These are phyloP conservation scores for Lecanicillium sp. DNA, from an alignment of 2,329 filamentous ascomycete genomes.

Conservation along the genomic window DNA sequence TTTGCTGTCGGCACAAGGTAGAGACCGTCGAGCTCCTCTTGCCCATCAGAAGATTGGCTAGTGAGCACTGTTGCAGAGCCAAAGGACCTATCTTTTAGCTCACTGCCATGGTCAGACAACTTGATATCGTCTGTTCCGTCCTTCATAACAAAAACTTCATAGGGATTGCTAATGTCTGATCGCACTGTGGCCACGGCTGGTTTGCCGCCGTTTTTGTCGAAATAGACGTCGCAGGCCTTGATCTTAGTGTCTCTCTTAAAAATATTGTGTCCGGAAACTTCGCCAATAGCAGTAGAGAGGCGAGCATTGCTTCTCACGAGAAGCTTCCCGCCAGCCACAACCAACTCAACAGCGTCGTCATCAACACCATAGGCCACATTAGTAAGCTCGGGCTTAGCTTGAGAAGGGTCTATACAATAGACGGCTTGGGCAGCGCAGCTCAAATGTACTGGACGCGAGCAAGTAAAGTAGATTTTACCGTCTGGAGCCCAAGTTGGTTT, in stretches of 20 bases:
- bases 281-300: conserved; percentile 5
- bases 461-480: conserved; percentile 12
- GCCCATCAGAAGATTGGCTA: conserved; percentile 19
- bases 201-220: not conserved
- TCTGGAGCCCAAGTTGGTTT: conserved; percentile 12
- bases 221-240: conserved; percentile 11
- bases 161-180: conserved; percentile 18
- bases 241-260: conserved; percentile 9
- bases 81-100: conserved; percentile 13
- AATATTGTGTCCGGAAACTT: conserved; percentile 7
- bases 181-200: conserved; percentile 11
- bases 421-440: conserved; percentile 9
- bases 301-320: conserved; percentile 8
- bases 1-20: conserved; percentile 15
- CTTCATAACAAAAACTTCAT: conserved; percentile 21
- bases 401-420: conserved; percentile 7
- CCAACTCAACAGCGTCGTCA: conserved; percentile 11
- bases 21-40: conserved; percentile 19
- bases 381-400: not conserved
- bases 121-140: conserved; percentile 6
- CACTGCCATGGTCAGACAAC: conserved; percentile 16
- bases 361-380: conserved; percentile 10
- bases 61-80: conserved; percentile 15
- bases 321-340: conserved; percentile 6
- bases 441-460: conserved; percentile 6